phyloP scores from a whole-genome alignment of 768 basidiomycete species.

The Galerina sulciceps region DNA sequence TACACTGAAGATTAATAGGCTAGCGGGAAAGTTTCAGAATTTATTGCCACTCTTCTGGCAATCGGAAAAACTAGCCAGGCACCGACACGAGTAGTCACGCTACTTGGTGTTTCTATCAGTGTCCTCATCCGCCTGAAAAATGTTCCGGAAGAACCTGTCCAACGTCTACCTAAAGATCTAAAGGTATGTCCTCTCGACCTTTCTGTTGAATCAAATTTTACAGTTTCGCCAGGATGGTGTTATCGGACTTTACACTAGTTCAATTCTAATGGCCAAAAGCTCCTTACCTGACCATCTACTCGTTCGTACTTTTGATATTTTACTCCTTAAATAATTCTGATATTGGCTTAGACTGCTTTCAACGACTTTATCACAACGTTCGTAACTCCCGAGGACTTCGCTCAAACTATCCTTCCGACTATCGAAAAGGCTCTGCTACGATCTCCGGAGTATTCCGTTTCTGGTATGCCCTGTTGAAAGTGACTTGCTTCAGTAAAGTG shows the following conservation, averaged over 20 bases:
- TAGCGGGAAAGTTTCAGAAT: slow-evolving; percentile 43
- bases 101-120: slow-evolving; percentile 73
- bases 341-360: slow-evolving; percentile 48
- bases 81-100: slow-evolving; percentile 42
- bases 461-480: slow-evolving; percentile 43
- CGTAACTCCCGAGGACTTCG: slow-evolving; percentile 55
- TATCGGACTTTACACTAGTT: slow-evolving; percentile 57
- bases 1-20: slow-evolving; percentile 29
- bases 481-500: neutral
- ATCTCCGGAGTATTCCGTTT: slow-evolving; percentile 79
- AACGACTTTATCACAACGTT: slow-evolving; percentile 63
- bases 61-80: slow-evolving; percentile 52
- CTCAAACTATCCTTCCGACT: slow-evolving; percentile 60
- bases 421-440: slow-evolving; percentile 83
- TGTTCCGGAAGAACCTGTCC: slow-evolving; percentile 45
- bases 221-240: slow-evolving; percentile 52
- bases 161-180: slow-evolving; percentile 45
- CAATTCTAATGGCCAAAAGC: slow-evolving; percentile 71
- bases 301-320: slow-evolving; percentile 40
- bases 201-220: neutral
- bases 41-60: slow-evolving; percentile 59
- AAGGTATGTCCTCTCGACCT: slow-evolving; percentile 40
- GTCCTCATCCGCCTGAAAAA: slow-evolving; percentile 73
- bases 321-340: neutral
- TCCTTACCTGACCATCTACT: slow-evolving; percentile 60